Conservation (phyloP, 2,329 filamentous ascomycete genomes). For the Exophiala alcalophila region DNA sequence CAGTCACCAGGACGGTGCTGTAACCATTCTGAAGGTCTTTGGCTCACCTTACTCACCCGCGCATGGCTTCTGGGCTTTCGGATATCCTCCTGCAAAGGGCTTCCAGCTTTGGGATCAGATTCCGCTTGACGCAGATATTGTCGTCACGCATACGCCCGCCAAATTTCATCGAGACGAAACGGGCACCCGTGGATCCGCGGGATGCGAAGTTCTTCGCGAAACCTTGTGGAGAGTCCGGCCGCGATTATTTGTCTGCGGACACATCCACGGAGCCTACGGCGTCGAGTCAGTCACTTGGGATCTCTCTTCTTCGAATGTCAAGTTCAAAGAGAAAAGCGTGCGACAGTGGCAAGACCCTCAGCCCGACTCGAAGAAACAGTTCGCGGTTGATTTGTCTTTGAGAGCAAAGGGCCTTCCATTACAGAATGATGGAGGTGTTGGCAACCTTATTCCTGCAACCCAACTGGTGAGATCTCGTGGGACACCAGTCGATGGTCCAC, state of each 20-base stretch:
- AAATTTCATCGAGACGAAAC: slow-evolving; percentile 48
- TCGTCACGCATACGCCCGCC: slow-evolving; percentile 58
- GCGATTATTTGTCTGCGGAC: slow-evolving; percentile 55
- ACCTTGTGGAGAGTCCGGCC: slow-evolving; percentile 50
- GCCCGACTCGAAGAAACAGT: slow-evolving; percentile 52
- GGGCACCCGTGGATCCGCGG: slow-evolving; percentile 36
- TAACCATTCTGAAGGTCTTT: slow-evolving; percentile 54
- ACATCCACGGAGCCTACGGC: slow-evolving; percentile 57
- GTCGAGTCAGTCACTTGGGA: slow-evolving; percentile 53
- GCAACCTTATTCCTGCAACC: slow-evolving; percentile 2
- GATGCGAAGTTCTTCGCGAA: slow-evolving; percentile 49
- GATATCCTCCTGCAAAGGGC: slow-evolving; percentile 47
- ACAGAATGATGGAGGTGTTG: slow-evolving; percentile 19
- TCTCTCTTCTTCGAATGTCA: slow-evolving; percentile 27
- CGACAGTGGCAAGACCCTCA: slow-evolving; percentile 48
- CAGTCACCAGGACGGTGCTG: slow-evolving; percentile 44
- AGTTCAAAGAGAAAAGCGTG: slow-evolving; percentile 35
- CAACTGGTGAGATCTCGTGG: slow-evolving; percentile 22
- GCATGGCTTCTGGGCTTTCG: slow-evolving; percentile 53
- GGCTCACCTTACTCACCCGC: slow-evolving; percentile 56
- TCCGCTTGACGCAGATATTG: slow-evolving; percentile 50
- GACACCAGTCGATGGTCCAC: slow-evolving; percentile 12
- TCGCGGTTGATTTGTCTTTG: slow-evolving; percentile 50
- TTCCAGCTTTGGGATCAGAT: slow-evolving; percentile 49
- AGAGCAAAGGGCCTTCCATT: slow-evolving; percentile 9